Evolutionary conservation across 2,329 filamentous ascomycete species (phyloP).

Genomic region (Malbranchea cinnamomea): DNA sequence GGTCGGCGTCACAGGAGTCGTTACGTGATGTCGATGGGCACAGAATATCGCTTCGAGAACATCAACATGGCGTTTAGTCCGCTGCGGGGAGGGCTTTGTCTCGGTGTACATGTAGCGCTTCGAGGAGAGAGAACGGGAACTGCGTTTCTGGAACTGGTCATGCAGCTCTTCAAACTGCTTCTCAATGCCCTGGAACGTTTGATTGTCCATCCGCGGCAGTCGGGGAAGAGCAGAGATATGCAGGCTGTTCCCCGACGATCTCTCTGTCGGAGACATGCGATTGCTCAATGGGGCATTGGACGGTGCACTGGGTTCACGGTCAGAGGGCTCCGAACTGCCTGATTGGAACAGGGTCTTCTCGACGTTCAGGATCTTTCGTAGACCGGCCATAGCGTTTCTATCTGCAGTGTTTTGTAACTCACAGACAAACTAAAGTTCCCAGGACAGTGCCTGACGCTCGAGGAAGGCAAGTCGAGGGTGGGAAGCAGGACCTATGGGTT

Average conservation of each 20-base stretch:
- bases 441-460: too few species aligned
- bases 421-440: too few species aligned
- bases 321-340: slow-evolving; percentile 2
- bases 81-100: slow-evolving; percentile 7
- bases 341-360: slow-evolving; percentile 8
- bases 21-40: slow-evolving; percentile 17
- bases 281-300: neutral
- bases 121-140: slow-evolving; percentile 14
- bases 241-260: neutral
- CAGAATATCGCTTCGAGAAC: slow-evolving; percentile 25
- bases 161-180: slow-evolving; percentile 26
- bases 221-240: slow-evolving; percentile 6
- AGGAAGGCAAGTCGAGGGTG: too few species aligned
- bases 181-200: slow-evolving; percentile 24
- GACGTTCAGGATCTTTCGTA: slow-evolving; percentile 8
- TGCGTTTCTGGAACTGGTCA: slow-evolving; percentile 18
- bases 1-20: slow-evolving; percentile 17
- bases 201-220: slow-evolving; percentile 14
- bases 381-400: slow-evolving; percentile 16
- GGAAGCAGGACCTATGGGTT: too few species aligned
- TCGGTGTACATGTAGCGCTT: slow-evolving; percentile 12
- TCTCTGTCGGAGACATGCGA: neutral
- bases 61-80: slow-evolving; percentile 24
- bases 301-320: neutral
- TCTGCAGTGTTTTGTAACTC: too few species aligned